Base-by-base conservation (phyloP, 1,139 yeast species). In the Pneumocystis canis region DNA sequence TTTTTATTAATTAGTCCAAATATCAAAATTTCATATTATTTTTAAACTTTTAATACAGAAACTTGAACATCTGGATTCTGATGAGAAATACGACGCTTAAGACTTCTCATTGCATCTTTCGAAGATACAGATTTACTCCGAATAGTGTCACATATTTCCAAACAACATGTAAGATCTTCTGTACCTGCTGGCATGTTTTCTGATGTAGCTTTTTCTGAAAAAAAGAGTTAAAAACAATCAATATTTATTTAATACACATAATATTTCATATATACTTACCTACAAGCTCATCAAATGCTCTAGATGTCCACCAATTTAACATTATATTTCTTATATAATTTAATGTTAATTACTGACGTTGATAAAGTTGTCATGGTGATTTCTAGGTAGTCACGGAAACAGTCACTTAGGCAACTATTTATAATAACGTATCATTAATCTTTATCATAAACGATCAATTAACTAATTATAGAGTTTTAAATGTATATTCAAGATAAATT, bases 141-240 rank as follows among this genome's bases (percentile, higher is more conserved):
- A 61, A 92, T 88, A 62, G 84, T 72, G 74, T 92, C 99, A 63
- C 96, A 87, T 64, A 92, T 82, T 72, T 92, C 98, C 66, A 92
- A 78, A 9, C 94, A 90, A 61, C 82, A 78, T 5, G 85, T 82
- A 66, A 88, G 79, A 69, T 92, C 97, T 63, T 88, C 80, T 69
- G 89, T 96, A 2, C 97, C 98, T 70, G 87, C 84, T 2, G 97
- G 97, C 62, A 92, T 85, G 28, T 87, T 77, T 73, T 89, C 96
- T 40, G 92, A 85, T 0, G 97, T 89, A 16, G 97, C 96, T 68
- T 81, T 83, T 63, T 80, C 80, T 53, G 31, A 5, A 54, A 59
- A 33, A 35, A 33, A 59, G n/a, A 31, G 41, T 33, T 14, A 33
- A 61, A 16, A 18, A 35, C 20, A 14, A 20, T 16, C 28, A 47